Percentiles rank a stretch among this genome's conserved stretches.
These are phyloP conservation scores for Penicillium dipodomyicola DNA, from an alignment of 495 filamentous ascomycete genomes.

Conservation along the genomic window DNA sequence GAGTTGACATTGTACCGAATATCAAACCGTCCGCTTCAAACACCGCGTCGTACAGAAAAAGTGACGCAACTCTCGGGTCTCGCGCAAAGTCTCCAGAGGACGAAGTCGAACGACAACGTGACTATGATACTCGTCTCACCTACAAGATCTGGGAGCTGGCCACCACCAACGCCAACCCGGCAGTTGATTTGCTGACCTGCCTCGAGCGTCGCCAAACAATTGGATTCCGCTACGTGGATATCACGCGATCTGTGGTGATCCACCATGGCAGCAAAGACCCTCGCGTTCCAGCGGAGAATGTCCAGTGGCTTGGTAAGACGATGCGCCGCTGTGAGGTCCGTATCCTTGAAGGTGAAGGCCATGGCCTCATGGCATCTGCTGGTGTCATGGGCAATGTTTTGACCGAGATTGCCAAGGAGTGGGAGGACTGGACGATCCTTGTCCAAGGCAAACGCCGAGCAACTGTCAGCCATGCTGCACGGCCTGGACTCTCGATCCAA, in stretches of 20 bases:
- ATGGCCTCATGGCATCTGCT: constrained; percentile 95
- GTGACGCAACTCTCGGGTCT: constrained; percentile 26
- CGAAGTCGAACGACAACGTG: constrained; percentile 66
- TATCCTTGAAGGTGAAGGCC: constrained; percentile 86
- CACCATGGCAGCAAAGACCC: constrained; percentile 92
- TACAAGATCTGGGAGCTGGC: constrained; percentile 94
- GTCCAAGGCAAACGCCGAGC: constrained; percentile 50
- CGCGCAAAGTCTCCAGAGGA: constrained; percentile 31
- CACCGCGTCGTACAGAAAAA: constrained; percentile 21
- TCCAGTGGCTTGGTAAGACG: constrained; percentile 87
- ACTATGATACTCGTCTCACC: constrained; percentile 84
- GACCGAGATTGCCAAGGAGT: constrained; percentile 90
- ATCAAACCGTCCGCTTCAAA: constrained; percentile 19
- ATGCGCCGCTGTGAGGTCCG: constrained; percentile 93
- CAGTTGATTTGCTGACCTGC: constrained; percentile 88
- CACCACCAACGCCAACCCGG: constrained; percentile 87
- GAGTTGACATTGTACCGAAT: constrained; percentile 31
- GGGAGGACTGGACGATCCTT: constrained; percentile 85
- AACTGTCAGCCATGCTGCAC: constrained; percentile 23
- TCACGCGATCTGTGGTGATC: constrained; percentile 83
- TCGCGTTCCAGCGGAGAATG: constrained; percentile 91
- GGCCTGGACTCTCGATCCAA: constrained; percentile 25
- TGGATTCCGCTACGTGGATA: constrained; percentile 96
- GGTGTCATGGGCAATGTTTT: constrained; percentile 87
- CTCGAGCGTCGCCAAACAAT: constrained; percentile 88